Base-by-base conservation (phyloP, 2,329 filamentous ascomycete species). In the Ceratocystis papillata region DNA sequence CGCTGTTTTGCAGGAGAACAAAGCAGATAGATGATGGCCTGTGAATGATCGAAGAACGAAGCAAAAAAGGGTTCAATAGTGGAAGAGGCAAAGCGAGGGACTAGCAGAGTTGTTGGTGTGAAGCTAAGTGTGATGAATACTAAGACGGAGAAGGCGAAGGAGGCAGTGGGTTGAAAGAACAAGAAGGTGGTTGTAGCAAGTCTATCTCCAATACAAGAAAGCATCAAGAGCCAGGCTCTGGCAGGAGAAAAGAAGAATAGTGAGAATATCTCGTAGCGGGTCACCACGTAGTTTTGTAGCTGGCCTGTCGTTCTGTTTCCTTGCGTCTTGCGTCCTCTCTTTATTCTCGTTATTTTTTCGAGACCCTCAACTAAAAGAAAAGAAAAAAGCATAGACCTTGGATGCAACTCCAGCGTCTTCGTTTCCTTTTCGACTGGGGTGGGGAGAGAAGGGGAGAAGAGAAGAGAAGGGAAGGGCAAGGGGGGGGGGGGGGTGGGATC, bases 201-300 rank as follows among this genome's bases (percentile, higher is more conserved):
- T 59, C 28, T 30, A 59, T 59, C 15, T 30, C 28, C 53, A 59
- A 12, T 41, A 41, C 37, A 41, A 41, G 10, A 59, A 63, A 55
- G 15, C 28, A 37, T 66, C 44, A 66, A 66, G 61, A 66, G 65
- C 65, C 53, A 45, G 37, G 65, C 65, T 66, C 50, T 66, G 65
- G 48, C 20, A 44, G 33, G 65, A 63, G 48, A 60, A 33, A 44
- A 65, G 50, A 66, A 62, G 17, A 62, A 30, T 22, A 20, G n/a
- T 12, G 3, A 5, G 45, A 66, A 53, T 48, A 28, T 22, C 25
- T 28, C 37, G 33, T 37, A 62, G 59, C 61, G 60, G 65, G 65
- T 59, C 44, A 50, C 33, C 48, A 48, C 50, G 65, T 57, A 66
- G 65, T 66, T 66, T 66, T 66, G 65, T 66, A 66, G 65, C 53